phyloP scores from a whole-genome alignment of 345 rosid genomes.

The Viola odorata region DNA sequence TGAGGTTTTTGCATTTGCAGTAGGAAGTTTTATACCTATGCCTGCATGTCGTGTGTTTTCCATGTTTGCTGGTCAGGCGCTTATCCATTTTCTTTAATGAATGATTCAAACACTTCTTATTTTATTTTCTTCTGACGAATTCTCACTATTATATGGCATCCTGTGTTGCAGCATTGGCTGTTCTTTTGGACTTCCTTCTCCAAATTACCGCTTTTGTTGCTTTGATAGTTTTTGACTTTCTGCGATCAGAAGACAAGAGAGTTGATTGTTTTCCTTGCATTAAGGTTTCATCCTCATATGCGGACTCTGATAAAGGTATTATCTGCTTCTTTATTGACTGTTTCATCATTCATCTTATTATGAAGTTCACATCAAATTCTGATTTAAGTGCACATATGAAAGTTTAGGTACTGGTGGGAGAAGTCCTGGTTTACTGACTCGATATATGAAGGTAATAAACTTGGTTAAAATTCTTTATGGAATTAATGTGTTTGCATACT shows the following conservation, averaged over 20 bases:
- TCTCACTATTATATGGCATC: slow-evolving; percentile 6
- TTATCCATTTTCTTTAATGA: slow-evolving; percentile 5
- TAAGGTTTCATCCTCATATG: slow-evolving; percentile 43
- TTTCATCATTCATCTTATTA: slow-evolving; percentile 5
- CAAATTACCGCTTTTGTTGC: slow-evolving; percentile 98
- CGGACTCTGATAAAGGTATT: slow-evolving; percentile 64
- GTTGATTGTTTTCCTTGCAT: slow-evolving; percentile 91
- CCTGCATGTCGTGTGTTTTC: slow-evolving; percentile 98
- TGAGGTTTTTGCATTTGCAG: slow-evolving; percentile 93
- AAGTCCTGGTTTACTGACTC: slow-evolving; percentile 70
- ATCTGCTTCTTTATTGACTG: not conserved
- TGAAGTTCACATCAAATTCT: slow-evolving; percentile 13
- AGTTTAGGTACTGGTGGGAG: slow-evolving; percentile 53
- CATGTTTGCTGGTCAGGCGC: slow-evolving; percentile 83
- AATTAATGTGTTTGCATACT: not conserved
- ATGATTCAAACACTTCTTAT: not conserved
- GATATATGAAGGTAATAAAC: slow-evolving; percentile 81
- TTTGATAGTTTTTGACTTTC: slow-evolving; percentile 79
- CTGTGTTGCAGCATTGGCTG: slow-evolving; percentile 77
- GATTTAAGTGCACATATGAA: slow-evolving; percentile 26
- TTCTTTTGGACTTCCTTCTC: slow-evolving; percentile 88
- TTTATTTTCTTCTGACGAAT: not conserved
- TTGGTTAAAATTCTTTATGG: not conserved
- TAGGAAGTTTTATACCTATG: slow-evolving; percentile 92
- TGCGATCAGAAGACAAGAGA: slow-evolving; percentile 66